A percentile compares a stretch with the other conserved stretches of the same genome.
These are phyloP conservation scores for Vaccinium macrocarpon DNA, from an alignment of 148 eudicot genomes.

Conservation along the genomic window DNA sequence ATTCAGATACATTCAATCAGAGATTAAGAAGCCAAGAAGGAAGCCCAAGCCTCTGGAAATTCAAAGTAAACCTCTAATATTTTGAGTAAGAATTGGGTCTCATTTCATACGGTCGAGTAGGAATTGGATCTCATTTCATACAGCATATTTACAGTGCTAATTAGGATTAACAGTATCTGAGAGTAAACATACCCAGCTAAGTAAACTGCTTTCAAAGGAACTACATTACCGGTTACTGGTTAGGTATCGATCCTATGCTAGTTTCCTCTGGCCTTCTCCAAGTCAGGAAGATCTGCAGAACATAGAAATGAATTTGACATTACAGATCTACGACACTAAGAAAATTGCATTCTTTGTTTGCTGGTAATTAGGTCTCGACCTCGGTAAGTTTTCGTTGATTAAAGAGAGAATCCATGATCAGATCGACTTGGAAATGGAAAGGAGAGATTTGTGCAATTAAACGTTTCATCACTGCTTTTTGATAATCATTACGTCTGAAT, in stretches of 20 bases:
- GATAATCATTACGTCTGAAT: not conserved
- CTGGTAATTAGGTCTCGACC: not conserved
- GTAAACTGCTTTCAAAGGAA: not conserved
- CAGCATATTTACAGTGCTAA: not conserved
- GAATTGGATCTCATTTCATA: not conserved
- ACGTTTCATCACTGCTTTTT: not conserved
- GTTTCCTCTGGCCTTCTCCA: conserved; percentile 69
- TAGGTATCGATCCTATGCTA: conserved; percentile 12
- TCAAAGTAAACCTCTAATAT: not conserved
- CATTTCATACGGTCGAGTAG: not conserved
- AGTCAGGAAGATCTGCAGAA: conserved; percentile 78
- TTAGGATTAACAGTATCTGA: not conserved
- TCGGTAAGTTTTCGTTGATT: not conserved
- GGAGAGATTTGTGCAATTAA: not conserved
- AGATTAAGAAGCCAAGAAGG: not conserved
- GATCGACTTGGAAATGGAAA: not conserved
- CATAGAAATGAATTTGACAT: not conserved
- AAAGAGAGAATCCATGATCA: not conserved
- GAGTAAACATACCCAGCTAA: not conserved
- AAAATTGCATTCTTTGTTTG: not conserved
- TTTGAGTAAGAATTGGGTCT: not conserved
- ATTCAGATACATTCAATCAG: not conserved
- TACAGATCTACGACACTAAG: not conserved
- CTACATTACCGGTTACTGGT: not conserved
- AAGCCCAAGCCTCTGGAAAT: not conserved